A percentile compares a stretch with the other conserved stretches of the same genome.
phyloP scores from a whole-genome alignment of 1,284 basidiomycete species.

The Limonomyces culmigenus region DNA sequence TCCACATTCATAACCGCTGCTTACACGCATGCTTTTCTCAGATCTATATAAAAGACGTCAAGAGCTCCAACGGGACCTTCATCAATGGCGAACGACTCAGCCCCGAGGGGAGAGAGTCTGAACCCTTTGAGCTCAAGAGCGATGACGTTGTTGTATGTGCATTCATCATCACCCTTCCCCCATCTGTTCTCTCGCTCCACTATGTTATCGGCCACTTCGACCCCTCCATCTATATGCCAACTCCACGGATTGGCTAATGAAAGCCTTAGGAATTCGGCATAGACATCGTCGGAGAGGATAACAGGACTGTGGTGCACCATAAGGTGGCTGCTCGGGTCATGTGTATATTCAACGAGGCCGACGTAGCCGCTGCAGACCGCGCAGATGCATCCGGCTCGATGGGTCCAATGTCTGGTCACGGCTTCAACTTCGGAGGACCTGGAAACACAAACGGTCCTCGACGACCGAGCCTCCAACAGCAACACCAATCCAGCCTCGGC shows the following conservation, averaged over 20 bases:
- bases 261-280: constrained; percentile 86
- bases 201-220: background rate
- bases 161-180: constrained; percentile 1
- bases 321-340: constrained; percentile 93
- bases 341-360: constrained; percentile 77
- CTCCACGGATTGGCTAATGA: constrained; percentile 1
- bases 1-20: too few species aligned
- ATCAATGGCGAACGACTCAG: constrained; percentile 92
- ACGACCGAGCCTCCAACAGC: constrained; percentile 27
- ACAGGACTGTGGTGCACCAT: constrained; percentile 95
- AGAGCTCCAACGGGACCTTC: constrained; percentile 96
- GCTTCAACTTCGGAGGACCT: constrained; percentile 19
- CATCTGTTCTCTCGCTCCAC: constrained; percentile 2
- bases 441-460: constrained; percentile 21
- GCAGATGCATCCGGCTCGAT: constrained; percentile 22
- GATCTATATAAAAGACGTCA: constrained; percentile 98
- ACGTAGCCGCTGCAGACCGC: constrained; percentile 55
- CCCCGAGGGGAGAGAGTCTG: constrained; percentile 81
- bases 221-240: constrained; percentile 7
- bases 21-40: too few species aligned
- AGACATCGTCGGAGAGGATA: constrained; percentile 97
- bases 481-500: constrained; percentile 39
- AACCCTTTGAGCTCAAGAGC: constrained; percentile 86
- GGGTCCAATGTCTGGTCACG: constrained; percentile 3
- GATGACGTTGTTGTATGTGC: constrained; percentile 75